Percentiles rank a stretch among this genome's conserved stretches.
phyloP scores from a whole-genome alignment of 1,139 yeast species.

The Suhomyces bokatorum region DNA sequence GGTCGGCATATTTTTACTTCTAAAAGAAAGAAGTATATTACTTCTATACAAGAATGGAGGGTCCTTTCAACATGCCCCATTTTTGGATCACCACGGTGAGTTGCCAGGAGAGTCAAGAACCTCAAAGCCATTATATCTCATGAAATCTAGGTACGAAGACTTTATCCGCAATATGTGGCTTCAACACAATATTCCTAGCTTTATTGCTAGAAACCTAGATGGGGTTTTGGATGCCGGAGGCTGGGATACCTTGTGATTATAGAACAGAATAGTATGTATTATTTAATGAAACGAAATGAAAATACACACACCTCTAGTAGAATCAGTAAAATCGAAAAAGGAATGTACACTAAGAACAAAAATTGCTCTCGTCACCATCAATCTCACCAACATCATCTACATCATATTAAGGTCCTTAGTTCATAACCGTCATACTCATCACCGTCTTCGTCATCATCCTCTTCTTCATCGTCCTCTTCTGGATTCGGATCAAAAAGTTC shows the following conservation, averaged over 20 bases:
- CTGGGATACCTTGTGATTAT: constrained; percentile 80
- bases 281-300: no score
- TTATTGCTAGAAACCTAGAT: constrained; percentile 77
- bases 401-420: no score
- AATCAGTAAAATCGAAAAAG: no score
- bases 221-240: constrained; percentile 85
- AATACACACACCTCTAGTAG: no score
- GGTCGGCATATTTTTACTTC: constrained; percentile 77
- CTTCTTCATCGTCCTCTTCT: no score
- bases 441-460: not conserved
- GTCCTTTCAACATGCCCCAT: constrained; percentile 83
- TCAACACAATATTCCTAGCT: constrained; percentile 75
- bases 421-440: not conserved
- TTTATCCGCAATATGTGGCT: constrained; percentile 72
- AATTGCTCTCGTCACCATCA: no score
- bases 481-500: no score
- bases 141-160: constrained; percentile 63
- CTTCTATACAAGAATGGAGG: constrained; percentile 73
- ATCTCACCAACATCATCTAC: no score
- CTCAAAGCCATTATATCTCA: constrained; percentile 70
- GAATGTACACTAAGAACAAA: no score
- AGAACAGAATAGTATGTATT: not conserved
- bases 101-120: constrained; percentile 72
- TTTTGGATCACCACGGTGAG: constrained; percentile 85
- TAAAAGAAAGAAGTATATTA: constrained; percentile 71